Conservation (phyloP, 257 asterid genomes). For the Gardenia jasminoides region DNA sequence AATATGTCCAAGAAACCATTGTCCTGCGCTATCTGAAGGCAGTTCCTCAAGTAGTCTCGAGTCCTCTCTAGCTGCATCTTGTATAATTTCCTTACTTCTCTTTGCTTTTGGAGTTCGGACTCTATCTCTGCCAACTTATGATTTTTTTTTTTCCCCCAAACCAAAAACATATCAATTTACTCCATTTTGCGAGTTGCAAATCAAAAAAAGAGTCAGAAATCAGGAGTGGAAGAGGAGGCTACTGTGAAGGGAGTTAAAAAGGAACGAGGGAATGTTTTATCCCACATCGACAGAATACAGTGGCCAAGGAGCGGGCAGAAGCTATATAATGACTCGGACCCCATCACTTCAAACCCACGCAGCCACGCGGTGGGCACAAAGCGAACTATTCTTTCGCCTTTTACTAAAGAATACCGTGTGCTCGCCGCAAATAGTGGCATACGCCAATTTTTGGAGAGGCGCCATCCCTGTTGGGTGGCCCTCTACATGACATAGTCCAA, state of each 20-base stretch:
- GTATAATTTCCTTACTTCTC: slow-evolving; percentile 37
- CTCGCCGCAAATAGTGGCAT: neutral
- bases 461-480: neutral
- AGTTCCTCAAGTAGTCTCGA: slow-evolving; percentile 37
- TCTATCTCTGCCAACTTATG: slow-evolving; percentile 46
- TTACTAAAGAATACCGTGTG: neutral
- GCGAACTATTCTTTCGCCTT: neutral
- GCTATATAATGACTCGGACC: neutral
- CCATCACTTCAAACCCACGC: neutral
- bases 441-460: slow-evolving; percentile 5
- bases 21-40: slow-evolving; percentile 68
- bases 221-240: too few species aligned
- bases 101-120: slow-evolving; percentile 44
- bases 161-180: too few species aligned
- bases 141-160: neutral
- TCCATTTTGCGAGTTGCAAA: too few species aligned
- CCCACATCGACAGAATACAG: slow-evolving; percentile 3
- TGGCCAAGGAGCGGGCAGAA: too few species aligned
- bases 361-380: slow-evolving; percentile 12
- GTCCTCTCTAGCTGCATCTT: slow-evolving; percentile 37
- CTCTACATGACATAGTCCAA: neutral
- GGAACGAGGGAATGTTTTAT: neutral
- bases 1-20: slow-evolving; percentile 65
- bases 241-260: too few species aligned
- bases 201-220: too few species aligned